A percentile compares a stretch with the other conserved stretches of the same genome.
These are phyloP conservation scores for Tylopilus subfusipes DNA, from an alignment of 768 basidiomycete species.

Conservation along the genomic window DNA sequence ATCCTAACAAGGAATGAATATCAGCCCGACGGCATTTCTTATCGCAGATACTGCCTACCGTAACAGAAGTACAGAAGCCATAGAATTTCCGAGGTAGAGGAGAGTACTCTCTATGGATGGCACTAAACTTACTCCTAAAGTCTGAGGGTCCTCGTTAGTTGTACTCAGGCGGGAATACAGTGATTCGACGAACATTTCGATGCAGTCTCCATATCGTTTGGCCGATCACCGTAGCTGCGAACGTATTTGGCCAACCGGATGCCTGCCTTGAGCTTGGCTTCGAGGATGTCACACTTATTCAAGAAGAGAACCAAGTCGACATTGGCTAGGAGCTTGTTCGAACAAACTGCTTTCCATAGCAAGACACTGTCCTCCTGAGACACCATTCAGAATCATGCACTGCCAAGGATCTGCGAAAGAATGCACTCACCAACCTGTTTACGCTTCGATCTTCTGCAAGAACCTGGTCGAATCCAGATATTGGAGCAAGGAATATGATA, in stretches of 20 bases:
- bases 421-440: constrained; percentile 43
- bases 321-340: constrained; percentile 64
- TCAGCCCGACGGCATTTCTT: not conserved
- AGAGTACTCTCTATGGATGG: constrained; percentile 74
- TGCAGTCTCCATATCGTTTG: constrained; percentile 67
- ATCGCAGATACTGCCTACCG: constrained; percentile 36
- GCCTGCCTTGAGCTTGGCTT: constrained; percentile 60
- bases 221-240: constrained; percentile 63
- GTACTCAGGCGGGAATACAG: not conserved
- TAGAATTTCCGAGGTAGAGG: constrained; percentile 74
- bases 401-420: not conserved
- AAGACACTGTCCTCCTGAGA: constrained; percentile 70
- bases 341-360: constrained; percentile 70
- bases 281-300: constrained; percentile 78
- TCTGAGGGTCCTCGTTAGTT: constrained; percentile 37
- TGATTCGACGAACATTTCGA: constrained; percentile 51
- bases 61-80: constrained; percentile 74
- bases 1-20: constrained; percentile 40
- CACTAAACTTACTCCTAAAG: constrained; percentile 66
- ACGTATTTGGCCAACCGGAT: constrained; percentile 65
- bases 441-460: constrained; percentile 50
- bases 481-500: constrained; percentile 59
- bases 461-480: constrained; percentile 55
- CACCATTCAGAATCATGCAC: not conserved
- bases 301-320: constrained; percentile 78